Percentiles rank a stretch among this genome's conserved stretches.
Conservation (phyloP, 1,139 yeast genomes). For the Ashbya aceris region DNA sequence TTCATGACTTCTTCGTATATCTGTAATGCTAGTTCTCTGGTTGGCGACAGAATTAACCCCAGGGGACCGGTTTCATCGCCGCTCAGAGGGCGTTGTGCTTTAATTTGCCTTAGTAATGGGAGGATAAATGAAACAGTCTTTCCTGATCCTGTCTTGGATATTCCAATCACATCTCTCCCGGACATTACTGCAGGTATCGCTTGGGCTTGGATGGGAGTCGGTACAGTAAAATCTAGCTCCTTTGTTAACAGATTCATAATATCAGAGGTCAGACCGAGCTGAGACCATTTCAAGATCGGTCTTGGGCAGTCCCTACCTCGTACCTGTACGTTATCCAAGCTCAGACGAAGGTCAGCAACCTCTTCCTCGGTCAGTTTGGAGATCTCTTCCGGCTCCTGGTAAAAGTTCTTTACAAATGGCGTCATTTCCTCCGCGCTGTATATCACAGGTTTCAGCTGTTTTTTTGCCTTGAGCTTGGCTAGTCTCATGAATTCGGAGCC, state of each 20-base stretch:
- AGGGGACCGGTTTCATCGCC: constrained; percentile 59
- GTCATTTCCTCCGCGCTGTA: constrained; percentile 41
- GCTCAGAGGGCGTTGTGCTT: constrained; percentile 52
- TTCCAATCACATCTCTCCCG: constrained; percentile 85
- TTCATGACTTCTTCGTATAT: constrained; percentile 58
- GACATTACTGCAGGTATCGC: constrained; percentile 86
- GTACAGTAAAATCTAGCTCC: constrained; percentile 19
- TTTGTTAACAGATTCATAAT: constrained; percentile 44
- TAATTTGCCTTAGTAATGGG: constrained; percentile 77
- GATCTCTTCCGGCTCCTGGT: constrained; percentile 54
- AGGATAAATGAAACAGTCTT: constrained; percentile 82
- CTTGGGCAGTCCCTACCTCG: constrained; percentile 50
- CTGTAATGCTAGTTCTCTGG: constrained; percentile 86
- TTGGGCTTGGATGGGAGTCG: constrained; percentile 87
- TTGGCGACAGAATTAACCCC: constrained; percentile 79
- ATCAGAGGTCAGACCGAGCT: constrained; percentile 62
- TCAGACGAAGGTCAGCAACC: constrained; percentile 43
- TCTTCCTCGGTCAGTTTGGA: constrained; percentile 41
- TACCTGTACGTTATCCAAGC: constrained; percentile 55
- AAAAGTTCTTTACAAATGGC: constrained; percentile 55
- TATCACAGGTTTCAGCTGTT: constrained; percentile 37
- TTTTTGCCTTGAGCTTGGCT: constrained; percentile 34
- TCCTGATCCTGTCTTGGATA: constrained; percentile 96
- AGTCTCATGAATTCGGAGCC: constrained; percentile 25
- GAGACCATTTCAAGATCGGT: constrained; percentile 74